Percentiles rank a stretch among this genome's conserved stretches.
Conservation (phyloP, 495 filamentous ascomycete genomes). For the Hypomontagnella submonticulosa region DNA sequence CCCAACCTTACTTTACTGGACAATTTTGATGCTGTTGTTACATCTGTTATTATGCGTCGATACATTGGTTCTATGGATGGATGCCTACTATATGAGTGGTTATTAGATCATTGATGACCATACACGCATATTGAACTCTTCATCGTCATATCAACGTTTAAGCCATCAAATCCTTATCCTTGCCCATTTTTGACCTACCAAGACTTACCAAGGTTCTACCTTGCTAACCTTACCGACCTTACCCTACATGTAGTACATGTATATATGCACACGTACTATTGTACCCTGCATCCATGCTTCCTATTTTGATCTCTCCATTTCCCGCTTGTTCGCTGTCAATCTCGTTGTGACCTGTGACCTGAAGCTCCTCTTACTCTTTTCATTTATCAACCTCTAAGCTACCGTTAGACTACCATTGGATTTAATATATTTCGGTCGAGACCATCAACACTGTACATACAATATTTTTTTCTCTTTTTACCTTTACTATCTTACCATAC, state of each 20-base stretch:
- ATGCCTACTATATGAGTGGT: neutral
- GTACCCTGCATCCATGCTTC: conserved; percentile 23
- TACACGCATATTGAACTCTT: conserved; percentile 28
- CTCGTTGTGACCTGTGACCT: conserved; percentile 31
- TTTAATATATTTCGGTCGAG: neutral
- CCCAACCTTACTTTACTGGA: conserved; percentile 12
- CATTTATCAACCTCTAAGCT: conserved; percentile 2
- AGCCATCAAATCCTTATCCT: conserved; percentile 9
- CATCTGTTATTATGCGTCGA: conserved; percentile 21
- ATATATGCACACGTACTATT: neutral
- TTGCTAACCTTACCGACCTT: neutral
- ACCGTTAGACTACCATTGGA: too few species aligned
- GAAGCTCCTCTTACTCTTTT: conserved; percentile 8
- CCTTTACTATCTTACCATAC: conserved; percentile 1
- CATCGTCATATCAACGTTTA: conserved; percentile 33
- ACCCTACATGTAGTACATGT: neutral
- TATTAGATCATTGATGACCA: conserved; percentile 26
- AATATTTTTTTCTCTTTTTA: conserved; percentile 1
- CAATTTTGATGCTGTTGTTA: too few species aligned
- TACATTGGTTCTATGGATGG: too few species aligned
- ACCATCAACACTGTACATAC: neutral
- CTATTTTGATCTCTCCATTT: conserved; percentile 32
- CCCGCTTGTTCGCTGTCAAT: conserved; percentile 10
- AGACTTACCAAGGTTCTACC: too few species aligned
- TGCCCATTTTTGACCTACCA: neutral